Conservation (phyloP, 441 rosid genomes). For the Manihot esculenta region DNA sequence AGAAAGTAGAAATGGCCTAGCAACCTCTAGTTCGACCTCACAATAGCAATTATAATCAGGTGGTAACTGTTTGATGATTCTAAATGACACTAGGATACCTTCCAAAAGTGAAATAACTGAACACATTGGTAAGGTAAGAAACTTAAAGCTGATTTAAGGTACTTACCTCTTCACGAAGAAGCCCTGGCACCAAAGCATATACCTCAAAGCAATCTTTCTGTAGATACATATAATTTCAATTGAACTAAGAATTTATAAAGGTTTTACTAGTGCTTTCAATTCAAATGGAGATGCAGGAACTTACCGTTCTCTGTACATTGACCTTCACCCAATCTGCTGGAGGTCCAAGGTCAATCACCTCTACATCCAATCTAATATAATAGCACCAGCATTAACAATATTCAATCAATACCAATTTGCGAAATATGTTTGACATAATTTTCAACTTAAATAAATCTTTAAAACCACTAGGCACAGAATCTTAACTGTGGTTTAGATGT, state of each 20-base stretch:
- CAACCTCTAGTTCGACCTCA: background rate
- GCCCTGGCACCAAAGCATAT: conserved; percentile 87
- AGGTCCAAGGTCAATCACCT: conserved; percentile 61
- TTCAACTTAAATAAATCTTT: background rate
- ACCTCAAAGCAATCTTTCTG: conserved; percentile 79
- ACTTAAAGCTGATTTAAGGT: background rate
- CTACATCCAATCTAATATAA: conserved; percentile 44
- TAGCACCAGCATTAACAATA: background rate
- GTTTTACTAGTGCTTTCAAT: background rate
- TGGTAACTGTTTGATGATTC: background rate
- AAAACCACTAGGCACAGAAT: conserved; percentile 10
- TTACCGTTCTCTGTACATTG: conserved; percentile 64
- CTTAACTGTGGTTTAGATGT: conserved; percentile 44
- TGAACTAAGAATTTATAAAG: background rate
- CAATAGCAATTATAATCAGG: background rate
- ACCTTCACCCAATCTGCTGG: conserved; percentile 93
- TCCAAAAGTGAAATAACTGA: background rate
- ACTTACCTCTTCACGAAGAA: conserved; percentile 75
- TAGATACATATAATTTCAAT: conserved; percentile 6
- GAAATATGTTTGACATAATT: background rate
- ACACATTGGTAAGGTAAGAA: background rate
- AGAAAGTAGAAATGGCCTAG: conserved; percentile 2
- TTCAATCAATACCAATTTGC: conserved; percentile 1
- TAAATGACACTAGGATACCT: background rate
- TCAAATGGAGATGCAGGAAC: conserved; percentile 3